Conservation (phyloP, 148 eudicot genomes). For the Selenicereus undatus region DNA sequence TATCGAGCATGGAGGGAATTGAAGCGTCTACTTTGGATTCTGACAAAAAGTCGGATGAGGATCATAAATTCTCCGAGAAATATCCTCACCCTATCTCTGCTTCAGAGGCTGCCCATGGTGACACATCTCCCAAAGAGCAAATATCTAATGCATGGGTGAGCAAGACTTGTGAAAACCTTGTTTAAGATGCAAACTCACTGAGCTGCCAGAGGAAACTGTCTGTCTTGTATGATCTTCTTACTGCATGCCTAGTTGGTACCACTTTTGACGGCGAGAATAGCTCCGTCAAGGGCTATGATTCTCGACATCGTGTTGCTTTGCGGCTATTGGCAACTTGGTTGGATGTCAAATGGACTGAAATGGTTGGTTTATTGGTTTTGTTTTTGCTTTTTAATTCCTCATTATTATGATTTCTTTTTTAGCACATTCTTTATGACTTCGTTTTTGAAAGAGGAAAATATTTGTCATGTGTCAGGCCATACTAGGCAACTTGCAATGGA, state of each 20-base stretch:
- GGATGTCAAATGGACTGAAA: constrained; percentile 59
- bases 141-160: constrained; percentile 24
- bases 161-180: constrained; percentile 36
- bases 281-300: constrained; percentile 69
- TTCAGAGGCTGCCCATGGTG: constrained; percentile 9
- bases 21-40: constrained; percentile 26
- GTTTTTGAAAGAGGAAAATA: not conserved
- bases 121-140: constrained; percentile 26
- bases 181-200: constrained; percentile 50
- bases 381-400: not conserved
- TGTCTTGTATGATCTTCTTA: constrained; percentile 71
- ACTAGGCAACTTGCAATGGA: not conserved
- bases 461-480: not conserved
- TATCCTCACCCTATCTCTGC: constrained; percentile 22
- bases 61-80: constrained; percentile 35
- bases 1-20: constrained; percentile 44
- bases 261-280: constrained; percentile 41
- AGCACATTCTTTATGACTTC: not conserved
- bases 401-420: not conserved
- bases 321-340: constrained; percentile 84
- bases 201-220: constrained; percentile 57
- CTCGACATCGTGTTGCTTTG: constrained; percentile 77
- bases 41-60: constrained; percentile 27
- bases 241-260: constrained; percentile 63
- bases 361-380: constrained; percentile 38